Evolutionary conservation across 257 asterid species (phyloP), one percentile per base, ranked within the genome.

Genomic region (Solanum etuberosum): DNA sequence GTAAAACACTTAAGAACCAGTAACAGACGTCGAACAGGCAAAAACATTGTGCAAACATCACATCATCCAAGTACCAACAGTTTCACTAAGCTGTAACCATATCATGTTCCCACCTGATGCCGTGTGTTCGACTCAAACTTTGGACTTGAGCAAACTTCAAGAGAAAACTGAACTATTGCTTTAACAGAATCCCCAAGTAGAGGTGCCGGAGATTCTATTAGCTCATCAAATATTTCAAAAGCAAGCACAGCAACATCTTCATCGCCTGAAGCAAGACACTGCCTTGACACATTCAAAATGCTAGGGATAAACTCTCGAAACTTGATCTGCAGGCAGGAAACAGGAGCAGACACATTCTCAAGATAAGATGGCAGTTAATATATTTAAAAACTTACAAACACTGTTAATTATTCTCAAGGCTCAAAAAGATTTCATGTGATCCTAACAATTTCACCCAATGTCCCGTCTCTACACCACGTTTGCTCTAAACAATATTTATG

Each of bases 191-290:
- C 99, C 86, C 99, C 99, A 87, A 97, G 98, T 89, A 97, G 94
- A 81, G 99, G 99, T 77, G 98, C 99, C 85, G 99, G 99, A 83
- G 99, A 97, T 95, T 97, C 99, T 16, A 97, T 97, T 86, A 97
- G 92, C 93, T 97, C 99, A 86, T 97, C 99, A 94, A 97, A 97
- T 90, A 97, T 97, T 93, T 97, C 99, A 67, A 97, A 97, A 87
- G 99, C 99, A 87, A 97, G 91, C 87, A 94, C 93, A 83, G 98
- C 99, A 76, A 96, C 95, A 90, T 96, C 99, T 91, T 97, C 99
- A 63, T 97, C 99, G 8, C 99, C 99, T 84, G 98, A 95, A 85
- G 98, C 96, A 93, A 97, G 98, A 89, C 98, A 97, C 90, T 96
- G 98, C 87, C 99, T 95, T 40, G 99, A 94, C 83, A 96, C 98